Base-by-base conservation (phyloP, 176 grass and related monocot species). In the Poa pratensis region DNA sequence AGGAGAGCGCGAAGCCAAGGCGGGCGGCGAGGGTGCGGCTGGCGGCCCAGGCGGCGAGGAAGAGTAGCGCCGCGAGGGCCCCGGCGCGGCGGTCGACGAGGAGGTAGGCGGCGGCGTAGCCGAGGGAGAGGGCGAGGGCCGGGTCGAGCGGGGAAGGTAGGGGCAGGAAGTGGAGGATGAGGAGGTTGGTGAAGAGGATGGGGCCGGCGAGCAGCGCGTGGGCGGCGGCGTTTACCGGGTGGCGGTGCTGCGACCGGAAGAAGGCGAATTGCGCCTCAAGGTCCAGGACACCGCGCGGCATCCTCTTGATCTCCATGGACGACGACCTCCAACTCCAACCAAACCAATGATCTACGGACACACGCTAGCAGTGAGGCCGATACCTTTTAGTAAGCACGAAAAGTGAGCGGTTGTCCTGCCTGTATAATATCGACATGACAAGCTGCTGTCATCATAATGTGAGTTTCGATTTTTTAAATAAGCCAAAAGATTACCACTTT, bases 211-310 rank as follows among this genome's bases (percentile, higher is more conserved):
- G 92, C 73, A 98, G 80, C 50, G 53, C 70, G 87, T 95, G 96
- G 77, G 75, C 85, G n/a, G 91, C 30, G 13, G 88, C 93, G 90
- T 98, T 98, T 51, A 90, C 86, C 6, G 88, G 86, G 77, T 96
- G 89, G 23, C 83, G 83, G 88, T 98, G 96, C 86, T 96, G 86
- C 54, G 91, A 92, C 19, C 69, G 83, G 77, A 87, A 95, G 85
- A 97, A 89, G 74, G 91, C 92, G 90, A 97, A 93, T 80, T 97
- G 95, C 71, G 89, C 94, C 89, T 95, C 95, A 72, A 97, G 87
- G 82, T 97, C 92, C 62, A 97, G 76, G 54, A 97, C 27, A 40
- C 89, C 82, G 7, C 84, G 90, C 86, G 61, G 61, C 14, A 8
- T 32, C 63, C 17, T 18, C 73, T 57, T 50, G 17, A 35, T 37